Evolutionary conservation across 495 filamentous ascomycete species (phyloP), one percentile per base, ranked within the genome.

Genomic region (Neurospora sp.): DNA sequence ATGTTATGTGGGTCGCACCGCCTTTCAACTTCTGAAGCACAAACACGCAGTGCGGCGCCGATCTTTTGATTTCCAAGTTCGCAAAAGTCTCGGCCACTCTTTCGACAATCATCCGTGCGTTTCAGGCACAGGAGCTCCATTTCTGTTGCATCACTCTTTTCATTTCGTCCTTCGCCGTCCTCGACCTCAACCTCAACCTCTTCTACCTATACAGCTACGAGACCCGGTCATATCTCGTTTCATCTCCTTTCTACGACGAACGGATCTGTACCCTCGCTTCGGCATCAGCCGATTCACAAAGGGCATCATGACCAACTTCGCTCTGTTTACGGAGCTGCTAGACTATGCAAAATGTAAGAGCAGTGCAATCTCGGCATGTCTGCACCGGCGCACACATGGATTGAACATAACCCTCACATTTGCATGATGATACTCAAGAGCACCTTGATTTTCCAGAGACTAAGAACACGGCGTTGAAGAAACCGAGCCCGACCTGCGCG

Each of bases 361-460:
- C 53, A 35, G 27, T 2, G 12, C 27, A 66, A 66, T 40, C 27
- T 38, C 40, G 27, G 10, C 61, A 69, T 40, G 48, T n/a, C 40
- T 68, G 35, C 20, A 46, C 40, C 22, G 22, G 38, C 35, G 40
- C 42, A 37, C 68, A 10, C 18, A 61, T 61, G 41, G 16, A 53
- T 72, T n/a, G 42, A 41, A 16, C 53, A 40, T 27, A 66, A 35
- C 8, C 42, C 20, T 38, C 69, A 9, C 39, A 66, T 40, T 66
- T 82, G 77, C 70, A 75, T 85, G 83, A 86, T 85, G 84, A 85
- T 76, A 73, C 70, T 68, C 75, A 82, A 81, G 82, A 82, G 81
- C 81, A 81, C 75, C 71, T 71, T 53, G 41, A 79, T 39, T 68
- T 73, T 27, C 83, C 82, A 78, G 78, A 85, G 83, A 84, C 81